Evolutionary conservation across 2,329 filamentous ascomycete species (phyloP), one percentile per base, ranked within the genome.

Genomic region (Colletotrichum sp.): DNA sequence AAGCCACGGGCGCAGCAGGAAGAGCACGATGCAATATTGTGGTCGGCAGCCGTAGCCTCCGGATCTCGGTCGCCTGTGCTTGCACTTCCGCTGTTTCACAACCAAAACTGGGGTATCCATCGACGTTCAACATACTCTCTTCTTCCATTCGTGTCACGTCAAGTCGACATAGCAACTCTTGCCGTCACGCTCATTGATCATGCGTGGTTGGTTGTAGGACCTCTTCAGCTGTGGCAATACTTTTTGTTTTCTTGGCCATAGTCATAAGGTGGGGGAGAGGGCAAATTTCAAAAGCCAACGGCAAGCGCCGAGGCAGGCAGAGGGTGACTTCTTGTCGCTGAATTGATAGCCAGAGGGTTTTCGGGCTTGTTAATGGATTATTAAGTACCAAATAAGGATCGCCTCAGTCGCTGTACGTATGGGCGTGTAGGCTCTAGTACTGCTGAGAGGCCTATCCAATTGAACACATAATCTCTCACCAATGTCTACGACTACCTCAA

Each of bases 21-120:
- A 62, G 49, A 57, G 15, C 49, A 30, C 64, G 72, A 77, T 76
- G 52, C 32, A 60, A 52, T 63, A 65, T 77, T 36, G 36, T 68
- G 44, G 24, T 26, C 32, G 28, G 44, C 21, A 13, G 39, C 36
- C 18, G 72, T 52, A n/a, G 15, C 49, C 84, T 86, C 85, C 84
- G 86, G 84, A 85, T 84, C 88, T 90, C 91, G 90, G 90, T 90
- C 90, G 91, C 90, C 88, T 90, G 88, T 88, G 89, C 87, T 91
- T 92, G 90, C 91, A 90, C 91, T 92, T 90, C 93, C 91, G 90
- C 90, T 93, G 92, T 94, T 95, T 95, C 93, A 89, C 92, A 95
- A 95, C 93, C 91, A 94, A 95, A 95, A 94, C 92, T 90, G 87
- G 87, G 93, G 91, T 91, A 92, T 93, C 95, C 93, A 95, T 95